A percentile compares a stretch with the other conserved stretches of the same genome.
Evolutionary conservation across 192 early-diverging fungal species (phyloP).

Genomic region (Coemansia sp.): DNA sequence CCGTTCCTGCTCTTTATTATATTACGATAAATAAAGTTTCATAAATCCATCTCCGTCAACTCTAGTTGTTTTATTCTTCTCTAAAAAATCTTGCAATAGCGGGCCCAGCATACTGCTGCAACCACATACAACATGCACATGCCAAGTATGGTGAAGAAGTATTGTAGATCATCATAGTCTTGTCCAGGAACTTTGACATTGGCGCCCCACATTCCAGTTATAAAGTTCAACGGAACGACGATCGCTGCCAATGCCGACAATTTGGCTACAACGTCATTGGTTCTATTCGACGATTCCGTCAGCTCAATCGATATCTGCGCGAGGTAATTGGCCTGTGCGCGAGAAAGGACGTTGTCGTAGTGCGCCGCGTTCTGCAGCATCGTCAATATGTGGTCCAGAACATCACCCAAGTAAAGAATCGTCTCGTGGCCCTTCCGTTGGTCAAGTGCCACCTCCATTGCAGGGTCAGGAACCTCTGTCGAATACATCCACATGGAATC

Average conservation of each 20-base stretch:
- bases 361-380: slow-evolving; percentile 78
- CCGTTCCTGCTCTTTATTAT: no score
- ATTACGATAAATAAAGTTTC: no score
- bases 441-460: slow-evolving; percentile 37
- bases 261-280: slow-evolving; percentile 84
- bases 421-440: slow-evolving; percentile 62
- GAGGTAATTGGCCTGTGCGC: slow-evolving; percentile 75
- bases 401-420: slow-evolving; percentile 73
- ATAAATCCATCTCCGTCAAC: no score
- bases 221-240: slow-evolving; percentile 85
- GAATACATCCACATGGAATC: slow-evolving; percentile 6
- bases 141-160: slow-evolving; percentile 48
- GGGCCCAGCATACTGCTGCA: slow-evolving; percentile 34
- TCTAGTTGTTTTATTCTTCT: not conserved
- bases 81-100: slow-evolving; percentile 42
- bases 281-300: slow-evolving; percentile 73
- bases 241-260: slow-evolving; percentile 88
- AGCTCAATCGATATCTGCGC: slow-evolving; percentile 77
- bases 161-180: slow-evolving; percentile 41
- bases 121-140: slow-evolving; percentile 42
- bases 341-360: slow-evolving; percentile 67
- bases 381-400: slow-evolving; percentile 78
- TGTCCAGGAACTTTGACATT: slow-evolving; percentile 57
- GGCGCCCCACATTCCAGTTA: slow-evolving; percentile 75
- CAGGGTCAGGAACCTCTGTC: not conserved